Evolutionary conservation across 305 asterid species (phyloP).

Genomic region (Solanum hybrid): DNA sequence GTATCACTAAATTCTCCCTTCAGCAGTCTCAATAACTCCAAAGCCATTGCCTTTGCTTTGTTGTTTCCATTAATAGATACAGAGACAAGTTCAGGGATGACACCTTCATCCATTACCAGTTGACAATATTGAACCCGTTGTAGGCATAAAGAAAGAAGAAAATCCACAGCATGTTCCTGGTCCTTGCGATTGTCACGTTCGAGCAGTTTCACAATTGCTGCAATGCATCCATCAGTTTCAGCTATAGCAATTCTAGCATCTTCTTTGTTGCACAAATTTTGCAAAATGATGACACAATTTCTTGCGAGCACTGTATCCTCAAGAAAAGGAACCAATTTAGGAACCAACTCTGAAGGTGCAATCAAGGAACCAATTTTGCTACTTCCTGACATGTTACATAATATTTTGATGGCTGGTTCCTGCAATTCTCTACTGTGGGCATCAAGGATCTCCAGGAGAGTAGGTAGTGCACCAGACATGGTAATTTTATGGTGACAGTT

Average conservation of each 20-base stretch:
- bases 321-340: slow-evolving; percentile 39
- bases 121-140: slow-evolving; percentile 33
- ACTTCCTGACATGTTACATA: slow-evolving; percentile 41
- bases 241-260: slow-evolving; percentile 35
- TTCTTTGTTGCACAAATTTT: slow-evolving; percentile 27
- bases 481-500: slow-evolving; percentile 26
- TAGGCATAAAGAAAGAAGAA: slow-evolving; percentile 66
- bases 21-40: slow-evolving; percentile 56
- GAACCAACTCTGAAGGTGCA: slow-evolving; percentile 32
- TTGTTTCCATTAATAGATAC: slow-evolving; percentile 52
- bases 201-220: slow-evolving; percentile 39
- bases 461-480: slow-evolving; percentile 40
- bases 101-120: slow-evolving; percentile 62
- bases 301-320: slow-evolving; percentile 28
- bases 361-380: slow-evolving; percentile 20
- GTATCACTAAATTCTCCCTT: slow-evolving; percentile 27
- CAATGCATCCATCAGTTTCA: slow-evolving; percentile 55
- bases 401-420: slow-evolving; percentile 43
- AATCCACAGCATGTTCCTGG: slow-evolving; percentile 57
- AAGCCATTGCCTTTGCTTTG: slow-evolving; percentile 47
- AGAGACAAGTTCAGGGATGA: slow-evolving; percentile 45
- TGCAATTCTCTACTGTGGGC: slow-evolving; percentile 28
- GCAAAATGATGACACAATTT: slow-evolving; percentile 40
- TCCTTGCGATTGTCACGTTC: slow-evolving; percentile 42
- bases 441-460: slow-evolving; percentile 45